Evolutionary conservation across 805 yeast species (phyloP).

Genomic region (Hanseniaspora jakobsenii): DNA sequence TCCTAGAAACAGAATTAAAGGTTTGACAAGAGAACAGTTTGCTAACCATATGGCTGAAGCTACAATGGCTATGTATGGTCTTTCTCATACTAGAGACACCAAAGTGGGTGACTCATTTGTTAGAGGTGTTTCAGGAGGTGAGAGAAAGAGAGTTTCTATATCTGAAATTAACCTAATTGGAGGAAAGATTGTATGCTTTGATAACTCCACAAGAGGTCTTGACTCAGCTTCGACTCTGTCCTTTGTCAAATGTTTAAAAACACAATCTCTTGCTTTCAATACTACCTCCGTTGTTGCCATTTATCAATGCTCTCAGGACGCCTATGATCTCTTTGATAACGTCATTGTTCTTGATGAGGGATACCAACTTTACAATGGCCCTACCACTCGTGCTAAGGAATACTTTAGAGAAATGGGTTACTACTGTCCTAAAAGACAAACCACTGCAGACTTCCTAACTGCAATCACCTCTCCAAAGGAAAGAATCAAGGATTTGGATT

Average conservation of each 20-base stretch:
- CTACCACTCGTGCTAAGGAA: constrained; percentile 38
- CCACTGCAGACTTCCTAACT: constrained; percentile 61
- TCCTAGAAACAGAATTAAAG: constrained; percentile 49
- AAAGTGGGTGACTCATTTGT: constrained; percentile 51
- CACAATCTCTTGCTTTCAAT: constrained; percentile 42
- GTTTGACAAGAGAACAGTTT: constrained; percentile 44
- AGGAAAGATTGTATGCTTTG: constrained; percentile 58
- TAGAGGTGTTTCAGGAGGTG: constrained; percentile 77
- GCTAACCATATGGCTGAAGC: constrained; percentile 44
- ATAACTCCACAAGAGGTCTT: constrained; percentile 76
- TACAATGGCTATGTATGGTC: constrained; percentile 45
- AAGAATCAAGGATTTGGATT: too few relatives aligned
- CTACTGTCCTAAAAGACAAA: constrained; percentile 49
- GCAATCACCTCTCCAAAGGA: constrained; percentile 59
- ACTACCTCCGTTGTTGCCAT: constrained; percentile 56
- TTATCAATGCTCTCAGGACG: constrained; percentile 57
- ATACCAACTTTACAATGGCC: constrained; percentile 55
- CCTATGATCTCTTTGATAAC: constrained; percentile 52
- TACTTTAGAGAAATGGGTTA: constrained; percentile 58
- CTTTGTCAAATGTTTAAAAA: constrained; percentile 53
- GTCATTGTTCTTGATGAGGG: constrained; percentile 51
- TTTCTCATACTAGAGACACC: constrained; percentile 47
- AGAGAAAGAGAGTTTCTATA: constrained; percentile 71
- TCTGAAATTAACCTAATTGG: constrained; percentile 63
- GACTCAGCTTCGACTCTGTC: constrained; percentile 78